A percentile compares a stretch with the other conserved stretches of the same genome.
phyloP scores from a whole-genome alignment of 2,329 filamentous ascomycete species.

The Zymoseptoria pseudotritici region DNA sequence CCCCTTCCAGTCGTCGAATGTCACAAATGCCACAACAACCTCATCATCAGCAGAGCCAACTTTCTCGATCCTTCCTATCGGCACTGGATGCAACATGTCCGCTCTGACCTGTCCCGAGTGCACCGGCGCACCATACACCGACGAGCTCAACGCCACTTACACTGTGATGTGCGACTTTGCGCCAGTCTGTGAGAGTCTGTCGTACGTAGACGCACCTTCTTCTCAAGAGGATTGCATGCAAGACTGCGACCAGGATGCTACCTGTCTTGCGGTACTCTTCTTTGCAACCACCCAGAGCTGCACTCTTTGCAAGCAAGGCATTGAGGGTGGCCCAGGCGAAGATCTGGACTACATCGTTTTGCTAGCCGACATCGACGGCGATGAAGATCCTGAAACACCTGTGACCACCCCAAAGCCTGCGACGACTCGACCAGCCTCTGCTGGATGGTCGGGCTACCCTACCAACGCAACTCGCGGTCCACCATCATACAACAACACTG shows the following conservation, averaged over 20 bases:
- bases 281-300: slow-evolving; percentile 11
- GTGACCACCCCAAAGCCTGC: not conserved
- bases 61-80: slow-evolving; percentile 13
- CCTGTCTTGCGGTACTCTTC: slow-evolving; percentile 20
- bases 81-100: slow-evolving; percentile 10
- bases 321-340: slow-evolving; percentile 6
- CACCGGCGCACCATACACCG: slow-evolving; percentile 13
- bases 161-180: slow-evolving; percentile 17
- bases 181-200: slow-evolving; percentile 16
- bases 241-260: slow-evolving; percentile 19
- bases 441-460: not conserved
- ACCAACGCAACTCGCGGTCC: not conserved
- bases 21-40: slow-evolving; percentile 3
- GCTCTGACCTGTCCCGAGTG: slow-evolving; percentile 21
- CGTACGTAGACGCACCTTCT: slow-evolving; percentile 7
- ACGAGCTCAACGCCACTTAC: slow-evolving; percentile 21
- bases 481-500: not conserved
- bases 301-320: slow-evolving; percentile 17
- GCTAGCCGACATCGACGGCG: slow-evolving; percentile 13
- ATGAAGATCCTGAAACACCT: slow-evolving; percentile 2
- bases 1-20: not conserved
- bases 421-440: not conserved
- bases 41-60: slow-evolving; percentile 6
- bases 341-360: slow-evolving; percentile 13
- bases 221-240: slow-evolving; percentile 18